Evolutionary conservation across 106 monocot species (phyloP).

Genomic region (Dioscorea zingiberensis): DNA sequence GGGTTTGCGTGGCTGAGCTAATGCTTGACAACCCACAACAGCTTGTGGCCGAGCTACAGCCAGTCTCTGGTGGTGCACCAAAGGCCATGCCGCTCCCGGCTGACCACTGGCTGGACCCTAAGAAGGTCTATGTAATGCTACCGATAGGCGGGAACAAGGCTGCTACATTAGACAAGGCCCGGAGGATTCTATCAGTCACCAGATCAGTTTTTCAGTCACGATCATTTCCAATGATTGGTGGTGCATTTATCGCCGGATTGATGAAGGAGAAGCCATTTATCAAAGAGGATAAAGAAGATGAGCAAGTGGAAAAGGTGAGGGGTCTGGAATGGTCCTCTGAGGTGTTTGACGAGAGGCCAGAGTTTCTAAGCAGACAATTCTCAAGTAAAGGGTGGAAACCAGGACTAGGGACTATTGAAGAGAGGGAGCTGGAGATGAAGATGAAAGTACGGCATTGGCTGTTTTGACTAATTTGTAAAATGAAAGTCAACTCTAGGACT

Average conservation of each 20-base stretch:
- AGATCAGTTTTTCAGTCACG: background rate
- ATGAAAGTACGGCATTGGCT: conserved; percentile 54
- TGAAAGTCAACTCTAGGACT: too few relatives aligned
- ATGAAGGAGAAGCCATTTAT: background rate
- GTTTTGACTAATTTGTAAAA: conserved; percentile 6
- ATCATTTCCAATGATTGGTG: background rate
- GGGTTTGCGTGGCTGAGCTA: conserved; percentile 52
- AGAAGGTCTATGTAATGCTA: conserved; percentile 32
- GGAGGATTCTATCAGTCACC: conserved; percentile 10
- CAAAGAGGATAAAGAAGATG: background rate
- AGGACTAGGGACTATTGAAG: conserved; percentile 44
- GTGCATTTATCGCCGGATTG: background rate
- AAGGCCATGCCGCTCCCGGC: conserved; percentile 33
- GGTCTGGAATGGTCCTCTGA: conserved; percentile 1
- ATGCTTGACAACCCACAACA: conserved; percentile 69
- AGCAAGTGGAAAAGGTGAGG: background rate
- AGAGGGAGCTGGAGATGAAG: conserved; percentile 16
- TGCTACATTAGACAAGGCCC: conserved; percentile 20
- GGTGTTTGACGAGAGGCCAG: conserved; percentile 15
- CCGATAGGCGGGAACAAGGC: conserved; percentile 26
- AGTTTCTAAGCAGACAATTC: conserved; percentile 33
- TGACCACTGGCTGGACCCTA: conserved; percentile 22
- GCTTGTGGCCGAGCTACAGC: conserved; percentile 36
- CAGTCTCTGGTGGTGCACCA: background rate
- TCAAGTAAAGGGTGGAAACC: conserved; percentile 64